Evolutionary conservation across 1,139 yeast species (phyloP).

Genomic region (Sugiyamaella grinbergsii): DNA sequence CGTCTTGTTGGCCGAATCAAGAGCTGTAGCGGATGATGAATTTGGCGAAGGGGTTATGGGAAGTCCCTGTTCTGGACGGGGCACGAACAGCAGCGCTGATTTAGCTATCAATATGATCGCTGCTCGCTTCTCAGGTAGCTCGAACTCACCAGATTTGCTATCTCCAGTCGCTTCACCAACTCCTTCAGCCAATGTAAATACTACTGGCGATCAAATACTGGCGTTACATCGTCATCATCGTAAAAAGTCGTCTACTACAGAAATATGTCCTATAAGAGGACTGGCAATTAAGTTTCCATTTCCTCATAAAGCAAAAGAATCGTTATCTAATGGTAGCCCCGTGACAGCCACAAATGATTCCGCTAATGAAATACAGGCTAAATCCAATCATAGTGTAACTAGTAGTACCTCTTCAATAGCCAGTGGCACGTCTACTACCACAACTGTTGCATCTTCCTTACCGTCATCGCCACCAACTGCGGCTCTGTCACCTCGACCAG

Average conservation of each 20-base stretch:
- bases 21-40: conserved; percentile 1
- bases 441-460: neutral
- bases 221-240: neutral
- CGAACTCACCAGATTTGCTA: conserved; percentile 8
- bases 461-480: neutral
- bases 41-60: conserved; percentile 1
- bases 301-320: conserved; percentile 2
- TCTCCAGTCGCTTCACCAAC: conserved; percentile 20
- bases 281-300: conserved; percentile 18
- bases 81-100: neutral
- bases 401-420: conserved; percentile 11
- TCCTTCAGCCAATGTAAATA: neutral
- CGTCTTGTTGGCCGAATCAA: conserved; percentile 14
- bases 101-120: neutral
- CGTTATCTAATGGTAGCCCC: neutral
- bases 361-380: neutral
- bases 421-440: neutral
- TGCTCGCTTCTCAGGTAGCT: conserved; percentile 7
- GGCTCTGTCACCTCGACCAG: neutral
- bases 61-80: conserved; percentile 14
- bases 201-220: neutral
- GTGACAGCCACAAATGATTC: neutral
- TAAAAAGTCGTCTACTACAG: neutral
- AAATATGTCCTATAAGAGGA: conserved; percentile 20
- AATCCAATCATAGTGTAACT: neutral